Conservation (phyloP, 495 filamentous ascomycete species). For the Pyrenula massariospora region DNA sequence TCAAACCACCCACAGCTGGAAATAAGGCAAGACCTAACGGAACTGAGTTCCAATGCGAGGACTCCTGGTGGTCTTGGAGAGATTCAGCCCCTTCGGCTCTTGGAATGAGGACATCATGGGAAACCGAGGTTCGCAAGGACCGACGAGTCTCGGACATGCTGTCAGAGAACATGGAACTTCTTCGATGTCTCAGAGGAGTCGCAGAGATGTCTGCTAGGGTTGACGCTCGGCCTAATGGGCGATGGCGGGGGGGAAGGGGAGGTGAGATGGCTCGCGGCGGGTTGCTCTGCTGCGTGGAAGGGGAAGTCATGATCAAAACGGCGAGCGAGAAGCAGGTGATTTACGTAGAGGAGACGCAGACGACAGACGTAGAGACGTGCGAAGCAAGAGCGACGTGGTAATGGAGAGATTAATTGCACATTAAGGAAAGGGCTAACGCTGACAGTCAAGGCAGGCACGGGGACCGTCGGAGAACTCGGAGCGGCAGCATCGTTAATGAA, state of each 20-base stretch:
- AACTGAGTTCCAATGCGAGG: constrained; percentile 60
- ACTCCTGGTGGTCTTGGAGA: constrained; percentile 23
- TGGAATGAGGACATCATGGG: constrained; percentile 63
- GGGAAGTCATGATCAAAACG: background rate
- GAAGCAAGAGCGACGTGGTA: no score
- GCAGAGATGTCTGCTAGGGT: constrained; percentile 23
- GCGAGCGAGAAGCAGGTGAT: no score
- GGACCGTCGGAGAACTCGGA: no score
- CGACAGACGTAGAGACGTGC: background rate
- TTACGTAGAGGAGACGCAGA: background rate
- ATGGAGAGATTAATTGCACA: no score
- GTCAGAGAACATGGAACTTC: constrained; percentile 68
- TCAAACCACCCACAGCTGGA: constrained; percentile 70
- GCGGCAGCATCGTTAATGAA: no score
- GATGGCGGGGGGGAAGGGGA: constrained; percentile 24
- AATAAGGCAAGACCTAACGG: constrained; percentile 75
- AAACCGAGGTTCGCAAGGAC: constrained; percentile 51
- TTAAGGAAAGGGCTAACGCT: no score
- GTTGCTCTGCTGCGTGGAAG: background rate
- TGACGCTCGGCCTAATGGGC: constrained; percentile 26
- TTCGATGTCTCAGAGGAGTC: constrained; percentile 32
- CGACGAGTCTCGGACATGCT: constrained; percentile 53
- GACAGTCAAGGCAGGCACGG: no score
- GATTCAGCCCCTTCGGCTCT: constrained; percentile 23
- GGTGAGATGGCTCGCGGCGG: constrained; percentile 1